Evolutionary conservation across 352 stramenopile genomes (phyloP).

Genomic region (Chrysophaeum taylorii): DNA sequence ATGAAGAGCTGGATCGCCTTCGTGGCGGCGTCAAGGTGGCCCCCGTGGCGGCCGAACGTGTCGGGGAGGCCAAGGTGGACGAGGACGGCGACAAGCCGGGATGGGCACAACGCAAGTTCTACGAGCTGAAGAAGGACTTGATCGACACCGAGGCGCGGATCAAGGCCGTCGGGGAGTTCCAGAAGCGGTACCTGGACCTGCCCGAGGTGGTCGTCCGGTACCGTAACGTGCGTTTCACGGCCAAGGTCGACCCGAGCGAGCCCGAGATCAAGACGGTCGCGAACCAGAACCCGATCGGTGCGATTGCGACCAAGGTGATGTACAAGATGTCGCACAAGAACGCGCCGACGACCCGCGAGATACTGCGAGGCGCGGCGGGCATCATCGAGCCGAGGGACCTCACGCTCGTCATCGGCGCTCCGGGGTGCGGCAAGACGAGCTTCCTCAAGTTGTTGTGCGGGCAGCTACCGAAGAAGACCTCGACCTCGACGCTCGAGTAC

Average conservation of each 20-base stretch:
- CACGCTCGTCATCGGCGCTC: constrained; percentile 48
- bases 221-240: neutral
- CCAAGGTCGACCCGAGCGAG: neutral
- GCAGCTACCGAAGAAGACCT: constrained; percentile 31
- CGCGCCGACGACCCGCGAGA: too few relatives aligned
- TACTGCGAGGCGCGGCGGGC: constrained; percentile 40
- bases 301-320: neutral
- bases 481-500: constrained; percentile 30
- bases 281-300: constrained; percentile 17
- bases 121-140: too few relatives aligned
- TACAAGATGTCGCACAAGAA: neutral
- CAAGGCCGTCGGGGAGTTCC: too few relatives aligned
- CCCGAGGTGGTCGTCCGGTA: too few relatives aligned
- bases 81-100: too few relatives aligned
- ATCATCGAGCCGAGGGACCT: constrained; percentile 39
- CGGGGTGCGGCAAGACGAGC: constrained; percentile 41
- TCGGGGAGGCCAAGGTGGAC: too few relatives aligned
- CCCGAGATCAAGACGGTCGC: constrained; percentile 15
- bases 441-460: constrained; percentile 46
- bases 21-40: too few relatives aligned
- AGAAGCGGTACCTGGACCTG: too few relatives aligned
- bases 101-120: too few relatives aligned
- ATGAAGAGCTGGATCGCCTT: too few relatives aligned
- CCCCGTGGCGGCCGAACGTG: too few relatives aligned
- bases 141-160: too few relatives aligned